phyloP scores from a whole-genome alignment of 306 rosid genomes.

The Quercus mongolica region DNA sequence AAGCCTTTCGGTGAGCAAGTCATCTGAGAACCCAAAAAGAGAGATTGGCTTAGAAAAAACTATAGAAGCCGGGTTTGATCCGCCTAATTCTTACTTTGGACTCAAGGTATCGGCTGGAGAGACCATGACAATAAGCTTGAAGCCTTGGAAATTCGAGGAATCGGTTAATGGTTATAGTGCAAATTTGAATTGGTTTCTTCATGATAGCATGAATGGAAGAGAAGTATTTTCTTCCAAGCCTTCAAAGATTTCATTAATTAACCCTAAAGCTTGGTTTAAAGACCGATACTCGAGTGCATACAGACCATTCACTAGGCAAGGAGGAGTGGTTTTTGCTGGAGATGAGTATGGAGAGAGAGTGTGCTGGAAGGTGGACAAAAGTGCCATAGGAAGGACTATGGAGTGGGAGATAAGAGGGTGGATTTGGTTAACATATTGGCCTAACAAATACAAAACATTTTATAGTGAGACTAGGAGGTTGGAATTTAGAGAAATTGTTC shows the following conservation, averaged over 20 bases:
- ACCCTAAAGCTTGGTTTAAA: slow-evolving; percentile 79
- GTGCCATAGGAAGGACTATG: slow-evolving; percentile 61
- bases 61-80: slow-evolving; percentile 74
- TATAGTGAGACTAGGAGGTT: slow-evolving; percentile 74
- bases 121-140: slow-evolving; percentile 51
- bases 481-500: slow-evolving; percentile 65
- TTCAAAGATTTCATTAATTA: slow-evolving; percentile 58
- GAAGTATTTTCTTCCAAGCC: slow-evolving; percentile 79
- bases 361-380: slow-evolving; percentile 75
- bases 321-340: slow-evolving; percentile 80
- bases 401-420: slow-evolving; percentile 93
- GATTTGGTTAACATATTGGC: slow-evolving; percentile 94
- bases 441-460: slow-evolving; percentile 68
- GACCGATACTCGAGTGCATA: slow-evolving; percentile 76
- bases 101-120: slow-evolving; percentile 64
- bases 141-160: slow-evolving; percentile 92
- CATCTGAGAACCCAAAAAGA: slow-evolving; percentile 70
- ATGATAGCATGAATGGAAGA: slow-evolving; percentile 66
- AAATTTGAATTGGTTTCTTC: slow-evolving; percentile 81
- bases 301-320: slow-evolving; percentile 85
- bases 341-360: slow-evolving; percentile 84
- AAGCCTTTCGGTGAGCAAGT: slow-evolving; percentile 77
- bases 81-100: slow-evolving; percentile 53
- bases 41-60: slow-evolving; percentile 59
- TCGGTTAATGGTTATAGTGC: slow-evolving; percentile 71